Evolutionary conservation across 2,329 filamentous ascomycete species (phyloP).

Genomic region (Domatiomyces globalis): DNA sequence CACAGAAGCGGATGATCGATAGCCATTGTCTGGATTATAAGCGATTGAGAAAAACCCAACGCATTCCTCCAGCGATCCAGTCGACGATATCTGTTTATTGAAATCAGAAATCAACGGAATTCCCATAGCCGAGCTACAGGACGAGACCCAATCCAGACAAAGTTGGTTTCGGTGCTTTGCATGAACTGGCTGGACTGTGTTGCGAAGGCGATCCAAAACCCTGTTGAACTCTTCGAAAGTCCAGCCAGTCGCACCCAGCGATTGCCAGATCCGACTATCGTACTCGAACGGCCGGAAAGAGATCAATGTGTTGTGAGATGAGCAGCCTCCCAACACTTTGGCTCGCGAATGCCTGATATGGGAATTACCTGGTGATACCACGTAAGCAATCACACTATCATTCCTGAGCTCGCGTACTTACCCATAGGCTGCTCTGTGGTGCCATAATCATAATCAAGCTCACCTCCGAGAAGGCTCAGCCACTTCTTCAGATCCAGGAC

Average conservation of each 20-base stretch:
- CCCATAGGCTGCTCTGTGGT: slow-evolving; percentile 77
- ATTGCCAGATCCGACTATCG: slow-evolving; percentile 73
- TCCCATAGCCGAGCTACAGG: slow-evolving; percentile 62
- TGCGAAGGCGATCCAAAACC: slow-evolving; percentile 68
- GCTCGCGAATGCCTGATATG: slow-evolving; percentile 83
- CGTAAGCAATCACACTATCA: background rate
- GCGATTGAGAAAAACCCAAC: slow-evolving; percentile 85
- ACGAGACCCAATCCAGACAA: slow-evolving; percentile 76
- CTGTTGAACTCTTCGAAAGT: slow-evolving; percentile 72
- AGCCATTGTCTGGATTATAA: slow-evolving; percentile 80
- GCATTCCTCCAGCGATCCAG: slow-evolving; percentile 57
- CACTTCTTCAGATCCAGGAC: slow-evolving; percentile 79
- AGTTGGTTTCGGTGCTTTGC: slow-evolving; percentile 75
- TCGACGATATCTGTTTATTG: slow-evolving; percentile 66
- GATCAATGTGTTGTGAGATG: slow-evolving; percentile 86
- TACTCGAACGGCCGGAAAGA: slow-evolving; percentile 85
- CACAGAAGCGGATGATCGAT: slow-evolving; percentile 71
- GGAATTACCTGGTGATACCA: slow-evolving; percentile 54
- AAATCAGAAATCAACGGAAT: slow-evolving; percentile 76
- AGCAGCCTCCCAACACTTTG: slow-evolving; percentile 85
- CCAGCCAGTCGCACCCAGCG: slow-evolving; percentile 71
- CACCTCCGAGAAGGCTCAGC: slow-evolving; percentile 68
- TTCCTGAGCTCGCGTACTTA: slow-evolving; percentile 21
- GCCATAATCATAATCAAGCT: slow-evolving; percentile 82
- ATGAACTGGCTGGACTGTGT: slow-evolving; percentile 82